Base-by-base conservation (phyloP, 495 filamentous ascomycete genomes). In the Aspergillus homomorphus region DNA sequence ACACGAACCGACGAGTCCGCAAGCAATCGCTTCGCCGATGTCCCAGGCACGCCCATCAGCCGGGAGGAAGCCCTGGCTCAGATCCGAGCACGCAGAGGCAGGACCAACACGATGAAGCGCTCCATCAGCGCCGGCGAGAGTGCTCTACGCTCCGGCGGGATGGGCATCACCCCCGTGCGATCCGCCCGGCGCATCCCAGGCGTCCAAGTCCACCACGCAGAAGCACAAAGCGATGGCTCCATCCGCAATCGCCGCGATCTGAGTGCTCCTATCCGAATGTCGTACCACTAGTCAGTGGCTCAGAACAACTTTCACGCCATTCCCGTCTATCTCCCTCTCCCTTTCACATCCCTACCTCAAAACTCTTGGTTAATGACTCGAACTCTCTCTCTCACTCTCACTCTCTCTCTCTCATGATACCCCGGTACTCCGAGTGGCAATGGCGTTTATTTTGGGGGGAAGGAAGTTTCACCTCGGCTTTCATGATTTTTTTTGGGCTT, bases 21-120 rank as follows among this genome's bases (percentile, higher is more conserved):
- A 8, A 62, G 72, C 51, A 64, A 66, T 42, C 60, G 60, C 22
- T 64, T 67, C 33, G 55, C 68, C 50, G 42, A 62, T 24, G 60
- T 75, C 14, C 70, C 74, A 0, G 74, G 76, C 1, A 73, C 73
- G 0, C 76, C 76, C 3, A 75, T 82, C 38, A 78, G 73, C 57
- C 70, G 79, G 20, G 80, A 82, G 65, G 73, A 76, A 52, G 80
- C 80, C 6, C 63, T 83, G 1, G 80, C 80, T 22, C 77, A 80
- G 60, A 82, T 83, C 53, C 62, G 77, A 30, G 78, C 76, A 14
- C 67, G 80, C 33, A 73, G 80, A 42, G 76, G 73, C 4, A 67
- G 77, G 49, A 72, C 80, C 3, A 74, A 73, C 57, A 81, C 72
- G 55, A 74, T 77, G 65, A 69, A 73, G 38, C 68, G 78, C 51